Evolutionary conservation across 1,139 yeast species (phyloP).

Genomic region (Protomyces arabidopsidicola): DNA sequence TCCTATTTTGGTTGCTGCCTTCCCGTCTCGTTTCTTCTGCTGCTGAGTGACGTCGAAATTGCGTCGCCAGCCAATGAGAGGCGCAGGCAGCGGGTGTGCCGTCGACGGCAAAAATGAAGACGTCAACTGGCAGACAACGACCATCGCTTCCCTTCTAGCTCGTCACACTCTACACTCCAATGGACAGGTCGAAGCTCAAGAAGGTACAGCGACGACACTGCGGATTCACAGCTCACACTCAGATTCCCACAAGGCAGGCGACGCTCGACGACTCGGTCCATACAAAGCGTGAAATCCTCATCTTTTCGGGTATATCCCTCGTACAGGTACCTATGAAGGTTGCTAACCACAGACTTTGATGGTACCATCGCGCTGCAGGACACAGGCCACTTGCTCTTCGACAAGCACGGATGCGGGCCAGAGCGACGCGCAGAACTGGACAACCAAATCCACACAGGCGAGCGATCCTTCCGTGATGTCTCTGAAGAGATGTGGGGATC

Average conservation of each 20-base stretch:
- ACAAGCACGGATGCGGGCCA: constrained; percentile 45
- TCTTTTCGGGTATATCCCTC: constrained; percentile 37
- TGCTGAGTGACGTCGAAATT: too few relatives aligned
- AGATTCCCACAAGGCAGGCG: constrained; percentile 22
- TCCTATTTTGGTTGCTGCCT: too few relatives aligned
- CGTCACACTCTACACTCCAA: not conserved
- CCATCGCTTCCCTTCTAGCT: not conserved
- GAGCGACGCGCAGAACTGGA: constrained; percentile 43
- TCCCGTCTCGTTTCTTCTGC: too few relatives aligned
- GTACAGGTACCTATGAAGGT: not conserved
- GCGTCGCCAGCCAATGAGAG: not conserved
- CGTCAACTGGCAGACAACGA: not conserved
- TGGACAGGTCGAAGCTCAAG: not conserved
- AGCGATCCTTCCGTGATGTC: constrained; percentile 43
- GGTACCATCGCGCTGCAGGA: constrained; percentile 48
- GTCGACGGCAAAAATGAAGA: not conserved
- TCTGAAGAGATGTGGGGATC: constrained; percentile 48
- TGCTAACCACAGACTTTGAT: constrained; percentile 41
- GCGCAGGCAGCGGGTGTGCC: not conserved
- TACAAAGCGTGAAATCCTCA: constrained; percentile 37
- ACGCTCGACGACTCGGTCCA: constrained; percentile 21
- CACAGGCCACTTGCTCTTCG: constrained; percentile 47
- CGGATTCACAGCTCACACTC: not conserved
- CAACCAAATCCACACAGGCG: constrained; percentile 41
- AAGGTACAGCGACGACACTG: not conserved